Base-by-base conservation (phyloP, 768 basidiomycete genomes). In the Myochromella boudieri region DNA sequence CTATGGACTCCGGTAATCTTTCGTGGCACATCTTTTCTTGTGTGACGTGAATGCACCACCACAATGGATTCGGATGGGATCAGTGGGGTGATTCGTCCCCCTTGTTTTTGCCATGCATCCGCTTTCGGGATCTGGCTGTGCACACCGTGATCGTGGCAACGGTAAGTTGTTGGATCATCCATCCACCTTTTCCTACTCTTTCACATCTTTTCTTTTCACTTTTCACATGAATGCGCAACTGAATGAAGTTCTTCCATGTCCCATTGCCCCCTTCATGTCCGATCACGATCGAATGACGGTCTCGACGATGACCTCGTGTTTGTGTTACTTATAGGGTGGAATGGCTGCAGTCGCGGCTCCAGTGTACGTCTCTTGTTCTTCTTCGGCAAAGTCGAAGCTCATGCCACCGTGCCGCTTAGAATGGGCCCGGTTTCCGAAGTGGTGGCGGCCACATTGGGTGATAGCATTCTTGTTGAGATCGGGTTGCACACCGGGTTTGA, bases 61-160 rank as follows among this genome's bases (percentile, higher is more conserved):
- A n/a, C n/a, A n/a, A n/a, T n/a, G n/a, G n/a, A n/a, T n/a, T n/a
- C n/a, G n/a, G n/a, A n/a, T 22, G 24, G 28, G 26, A 11, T 26
- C 27, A 47, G 77, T 82, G 82, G 81, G 80, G 81, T 1, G 81
- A 84, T 55, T 82, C 80, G 3, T 81, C 78, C 10, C 82, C 82
- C 12, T 61, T 84, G 3, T 67, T 81, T 17, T 70, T 85, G 17
- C 82, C 83, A 11, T 83, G 82, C 61, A 78, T 85, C 34, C 72
- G 82, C 3, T 82, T 85, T 59, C 66, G 81, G 27, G 81, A 83
- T 60, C 66, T 85, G 15, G 80, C 71, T 21, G 75, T 84, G 18
- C 81, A 84, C 57, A 77, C 76, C 4, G 75, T 83, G 36, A 72
- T 84, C 24, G 78, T 69, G 40, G 81, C 78, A 22, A 85, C 84